Evolutionary conservation across 2,329 filamentous ascomycete genomes (phyloP).

Genomic region (Monilinia fructigena): DNA sequence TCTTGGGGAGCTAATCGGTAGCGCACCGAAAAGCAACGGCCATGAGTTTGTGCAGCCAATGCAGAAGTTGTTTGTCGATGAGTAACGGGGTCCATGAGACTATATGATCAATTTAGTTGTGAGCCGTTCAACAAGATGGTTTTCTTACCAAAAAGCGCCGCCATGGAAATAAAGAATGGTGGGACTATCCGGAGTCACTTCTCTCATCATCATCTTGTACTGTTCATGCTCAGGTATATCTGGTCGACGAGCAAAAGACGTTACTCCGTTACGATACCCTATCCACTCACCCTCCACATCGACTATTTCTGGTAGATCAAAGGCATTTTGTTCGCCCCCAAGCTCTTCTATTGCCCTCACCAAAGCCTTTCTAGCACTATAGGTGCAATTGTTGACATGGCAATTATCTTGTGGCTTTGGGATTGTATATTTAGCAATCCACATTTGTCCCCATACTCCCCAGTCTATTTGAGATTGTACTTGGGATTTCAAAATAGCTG

Average conservation of each 20-base stretch:
- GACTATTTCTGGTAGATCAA: conserved; percentile 51
- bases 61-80: conserved; percentile 59
- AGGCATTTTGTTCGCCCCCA: conserved; percentile 40
- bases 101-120: conserved; percentile 44
- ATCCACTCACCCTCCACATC: conserved; percentile 74
- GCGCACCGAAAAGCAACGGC: conserved; percentile 62
- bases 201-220: conserved; percentile 65
- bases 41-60: conserved; percentile 64
- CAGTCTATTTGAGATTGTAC: conserved; percentile 59
- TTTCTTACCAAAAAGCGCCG: conserved; percentile 52
- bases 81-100: conserved; percentile 66
- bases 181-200: conserved; percentile 55
- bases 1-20: conserved; percentile 74
- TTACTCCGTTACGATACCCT: conserved; percentile 60
- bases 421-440: conserved; percentile 71
- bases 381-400: not conserved
- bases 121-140: not conserved
- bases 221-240: conserved; percentile 60
- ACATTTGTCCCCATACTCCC: conserved; percentile 74
- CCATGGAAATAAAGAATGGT: conserved; percentile 76
- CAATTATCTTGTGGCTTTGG: conserved; percentile 54
- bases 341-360: conserved; percentile 57
- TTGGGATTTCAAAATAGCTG: conserved; percentile 61
- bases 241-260: conserved; percentile 51
- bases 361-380: conserved; percentile 57